These are phyloP conservation scores for Carex parvula DNA, from an alignment of 176 grass and related monocot species.

Conservation along the genomic window DNA sequence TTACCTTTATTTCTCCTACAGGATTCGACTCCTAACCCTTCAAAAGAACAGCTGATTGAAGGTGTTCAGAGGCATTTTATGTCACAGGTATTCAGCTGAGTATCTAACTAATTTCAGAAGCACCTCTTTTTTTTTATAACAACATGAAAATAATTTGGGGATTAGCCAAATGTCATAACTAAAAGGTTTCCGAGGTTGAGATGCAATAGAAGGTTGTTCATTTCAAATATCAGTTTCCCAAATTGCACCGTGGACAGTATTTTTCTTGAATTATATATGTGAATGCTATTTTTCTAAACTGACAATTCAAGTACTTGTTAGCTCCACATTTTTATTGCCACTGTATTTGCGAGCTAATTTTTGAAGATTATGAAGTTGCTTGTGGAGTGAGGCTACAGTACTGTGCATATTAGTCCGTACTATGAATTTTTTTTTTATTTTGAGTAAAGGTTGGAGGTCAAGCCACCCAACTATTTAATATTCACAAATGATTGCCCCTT, in stretches of 20 bases:
- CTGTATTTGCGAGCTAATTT: not conserved
- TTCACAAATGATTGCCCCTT: too few relatives aligned
- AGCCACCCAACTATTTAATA: too few relatives aligned
- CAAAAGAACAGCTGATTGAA: constrained; percentile 75
- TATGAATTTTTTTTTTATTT: too few relatives aligned
- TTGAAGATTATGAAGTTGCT: not conserved
- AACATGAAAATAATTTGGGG: not conserved
- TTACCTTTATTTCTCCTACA: constrained; percentile 26
- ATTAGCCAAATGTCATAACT: not conserved
- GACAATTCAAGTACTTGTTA: not conserved
- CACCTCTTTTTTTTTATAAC: not conserved
- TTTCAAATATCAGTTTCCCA: not conserved
- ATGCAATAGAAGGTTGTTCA: not conserved
- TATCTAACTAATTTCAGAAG: not conserved
- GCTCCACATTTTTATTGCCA: not conserved
- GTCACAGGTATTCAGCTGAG: constrained; percentile 49
- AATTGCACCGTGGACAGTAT: not conserved
- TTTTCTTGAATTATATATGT: not conserved
- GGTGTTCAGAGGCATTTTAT: constrained; percentile 79
- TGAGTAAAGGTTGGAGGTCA: too few relatives aligned
- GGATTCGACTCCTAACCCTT: constrained; percentile 68
- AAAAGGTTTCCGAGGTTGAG: not conserved
- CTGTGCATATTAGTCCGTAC: too few relatives aligned
- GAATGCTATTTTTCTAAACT: not conserved
- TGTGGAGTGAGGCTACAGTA: not conserved